Evolutionary conservation across 2,329 filamentous ascomycete species (phyloP).

Genomic region (Fusarium dimerum): DNA sequence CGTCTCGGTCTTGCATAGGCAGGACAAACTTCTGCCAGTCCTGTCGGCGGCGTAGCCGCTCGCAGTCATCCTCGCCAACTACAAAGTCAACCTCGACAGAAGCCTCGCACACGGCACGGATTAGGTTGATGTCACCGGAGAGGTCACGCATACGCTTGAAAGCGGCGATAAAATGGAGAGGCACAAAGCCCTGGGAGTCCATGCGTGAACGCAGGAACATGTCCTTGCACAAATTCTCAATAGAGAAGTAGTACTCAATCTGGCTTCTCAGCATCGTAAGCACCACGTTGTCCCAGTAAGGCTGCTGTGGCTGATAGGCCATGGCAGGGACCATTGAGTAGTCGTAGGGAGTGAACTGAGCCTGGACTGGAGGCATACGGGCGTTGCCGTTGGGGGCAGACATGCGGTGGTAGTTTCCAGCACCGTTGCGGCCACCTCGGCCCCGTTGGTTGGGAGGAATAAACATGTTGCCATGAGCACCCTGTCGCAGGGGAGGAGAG

Average conservation of each 20-base stretch:
- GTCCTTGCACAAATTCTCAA: constrained; percentile 94
- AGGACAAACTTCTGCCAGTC: constrained; percentile 83
- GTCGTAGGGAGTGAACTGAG: constrained; percentile 39
- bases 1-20: constrained; percentile 68
- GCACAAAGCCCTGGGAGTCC: constrained; percentile 93
- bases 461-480: constrained; percentile 37
- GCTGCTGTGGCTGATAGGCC: constrained; percentile 37
- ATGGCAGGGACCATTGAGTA: constrained; percentile 41
- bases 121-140: constrained; percentile 64
- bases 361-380: constrained; percentile 40
- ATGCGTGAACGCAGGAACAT: constrained; percentile 85
- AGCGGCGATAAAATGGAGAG: constrained; percentile 73
- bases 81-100: constrained; percentile 75
- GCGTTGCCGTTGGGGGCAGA: constrained; percentile 39
- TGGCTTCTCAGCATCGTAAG: constrained; percentile 47
- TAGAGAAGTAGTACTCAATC: constrained; percentile 94
- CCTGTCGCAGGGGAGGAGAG: constrained; percentile 47
- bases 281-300: constrained; percentile 55
- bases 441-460: constrained; percentile 37
- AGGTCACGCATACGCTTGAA: constrained; percentile 70
- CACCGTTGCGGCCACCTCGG: constrained; percentile 36
- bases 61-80: constrained; percentile 72
- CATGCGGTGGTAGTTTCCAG: constrained; percentile 41
- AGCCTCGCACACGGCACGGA: constrained; percentile 74
- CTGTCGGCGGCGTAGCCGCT: constrained; percentile 73